These are phyloP conservation scores for Cucumis cinereus DNA, from an alignment of 306 rosid genomes.

Conservation along the genomic window DNA sequence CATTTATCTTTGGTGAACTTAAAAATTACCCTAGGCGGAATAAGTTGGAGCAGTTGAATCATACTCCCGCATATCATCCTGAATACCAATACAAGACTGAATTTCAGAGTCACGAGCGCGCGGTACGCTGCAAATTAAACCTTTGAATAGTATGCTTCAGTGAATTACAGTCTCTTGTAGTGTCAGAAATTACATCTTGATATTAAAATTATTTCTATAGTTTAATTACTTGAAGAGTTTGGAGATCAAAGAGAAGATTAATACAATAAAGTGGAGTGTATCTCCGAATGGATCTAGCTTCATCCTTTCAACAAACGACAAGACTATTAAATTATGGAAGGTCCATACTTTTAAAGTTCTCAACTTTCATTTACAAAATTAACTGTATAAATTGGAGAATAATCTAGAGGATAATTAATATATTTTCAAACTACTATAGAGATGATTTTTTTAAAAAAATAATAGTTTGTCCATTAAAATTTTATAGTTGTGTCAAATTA, in stretches of 20 bases:
- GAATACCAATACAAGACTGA: constrained; percentile 40
- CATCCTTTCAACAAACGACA: constrained; percentile 53
- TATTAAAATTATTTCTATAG: constrained; percentile 12
- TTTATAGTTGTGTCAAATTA: not conserved
- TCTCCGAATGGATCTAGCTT: constrained; percentile 35
- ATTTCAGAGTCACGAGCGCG: constrained; percentile 63
- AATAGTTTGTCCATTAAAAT: too few species aligned
- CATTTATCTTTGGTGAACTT: not conserved
- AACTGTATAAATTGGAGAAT: too few species aligned
- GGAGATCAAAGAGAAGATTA: constrained; percentile 53
- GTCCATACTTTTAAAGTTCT: constrained; percentile 10
- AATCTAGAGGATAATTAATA: not conserved
- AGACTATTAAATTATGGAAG: constrained; percentile 65
- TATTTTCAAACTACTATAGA: too few species aligned
- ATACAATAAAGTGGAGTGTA: constrained; percentile 44
- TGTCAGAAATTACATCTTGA: not conserved
- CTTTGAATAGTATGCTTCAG: not conserved
- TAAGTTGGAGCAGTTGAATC: constrained; percentile 44
- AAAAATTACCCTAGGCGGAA: constrained; percentile 15
- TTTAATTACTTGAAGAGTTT: constrained; percentile 49
- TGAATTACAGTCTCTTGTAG: not conserved
- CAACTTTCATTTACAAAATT: not conserved
- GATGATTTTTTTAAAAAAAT: too few species aligned
- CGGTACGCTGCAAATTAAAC: constrained; percentile 23
- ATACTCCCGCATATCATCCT: constrained; percentile 20